Base-by-base conservation (phyloP, 768 basidiomycete genomes). In the Pleurotus eryngii region DNA sequence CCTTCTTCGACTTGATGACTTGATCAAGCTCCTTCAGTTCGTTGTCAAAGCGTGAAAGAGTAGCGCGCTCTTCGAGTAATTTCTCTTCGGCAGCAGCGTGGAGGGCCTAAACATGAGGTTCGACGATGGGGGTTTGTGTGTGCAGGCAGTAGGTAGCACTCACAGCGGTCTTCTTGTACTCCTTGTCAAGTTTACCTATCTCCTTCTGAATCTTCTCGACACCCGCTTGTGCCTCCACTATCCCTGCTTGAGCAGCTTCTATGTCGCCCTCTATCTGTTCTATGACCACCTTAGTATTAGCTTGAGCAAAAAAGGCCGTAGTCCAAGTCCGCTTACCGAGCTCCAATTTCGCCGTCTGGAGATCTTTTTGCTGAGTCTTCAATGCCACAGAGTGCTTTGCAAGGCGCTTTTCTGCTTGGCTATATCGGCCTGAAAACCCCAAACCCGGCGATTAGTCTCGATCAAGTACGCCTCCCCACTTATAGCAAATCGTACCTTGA, bases 281-380 rank as follows among this genome's bases (percentile, higher is more conserved):
- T 94, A 62, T 35, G 57, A 38, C 35, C 49, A 39, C 20, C 24
- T 18, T 48, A 8, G 51, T 38, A 40, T 22, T 14, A 55, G 48
- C 42, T 43, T 56, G 20, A 59, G 39, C 48, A 56, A 24, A 59
- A 59, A 37, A 43, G 24, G 26, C 46, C 27, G 18, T 12, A 57
- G 8, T 6, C 17, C 37, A 43, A 27, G 18, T 39, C 15, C 3
- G 67, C 86, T 45, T 61, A 96, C 95, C 90, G n/a, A 93, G 75
- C 66, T 98, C 96, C 6, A 98, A 81, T 27, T 79, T 79, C 1
- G 87, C 89, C 0, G 93, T 92, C 66, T 98, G 95, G 20, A 90
- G 77, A 58, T 95, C 94, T 74, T 91, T 94, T 66, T 97, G 94
- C 61, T 87, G 82, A 7, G 84, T 83, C 75, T 98, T 98, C 59